These are phyloP conservation scores for Acephala macrosclerotiorum DNA, from an alignment of 2,329 filamentous ascomycete genomes.

Conservation along the genomic window DNA sequence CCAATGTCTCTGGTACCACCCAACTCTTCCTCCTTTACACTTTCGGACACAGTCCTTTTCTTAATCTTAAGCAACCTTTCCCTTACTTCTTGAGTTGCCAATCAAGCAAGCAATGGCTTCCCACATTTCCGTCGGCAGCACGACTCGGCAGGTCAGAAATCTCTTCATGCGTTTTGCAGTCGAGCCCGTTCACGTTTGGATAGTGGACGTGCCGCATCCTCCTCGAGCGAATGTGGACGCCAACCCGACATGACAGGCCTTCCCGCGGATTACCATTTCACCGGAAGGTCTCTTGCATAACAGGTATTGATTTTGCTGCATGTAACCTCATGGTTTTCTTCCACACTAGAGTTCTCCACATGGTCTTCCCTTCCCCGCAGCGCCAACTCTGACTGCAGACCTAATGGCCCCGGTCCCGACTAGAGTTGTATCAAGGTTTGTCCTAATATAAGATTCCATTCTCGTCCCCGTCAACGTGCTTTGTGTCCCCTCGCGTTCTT, in stretches of 20 bases:
- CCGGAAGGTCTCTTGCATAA: not conserved
- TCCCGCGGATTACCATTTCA: not conserved
- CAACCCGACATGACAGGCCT: not conserved
- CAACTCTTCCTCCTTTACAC: not conserved
- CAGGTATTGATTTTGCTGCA: not conserved
- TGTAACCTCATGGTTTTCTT: not conserved
- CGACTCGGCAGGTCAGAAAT: not conserved
- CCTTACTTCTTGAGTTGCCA: not conserved
- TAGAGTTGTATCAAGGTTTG: not conserved
- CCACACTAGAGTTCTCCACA: not conserved
- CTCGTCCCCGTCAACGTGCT: not conserved
- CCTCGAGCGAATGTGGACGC: not conserved
- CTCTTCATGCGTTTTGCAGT: not conserved
- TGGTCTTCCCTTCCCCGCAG: slow-evolving; percentile 1
- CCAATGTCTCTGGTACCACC: not conserved
- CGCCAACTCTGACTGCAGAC: not conserved
- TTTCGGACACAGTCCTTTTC: not conserved
- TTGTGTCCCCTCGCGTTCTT: not conserved
- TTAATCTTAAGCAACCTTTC: not conserved
- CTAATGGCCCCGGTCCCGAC: not conserved
- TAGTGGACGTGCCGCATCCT: not conserved
- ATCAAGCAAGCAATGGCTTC: no score
- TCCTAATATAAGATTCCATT: not conserved
- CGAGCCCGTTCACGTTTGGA: not conserved
- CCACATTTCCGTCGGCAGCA: not conserved